Percentiles rank a stretch among this genome's conserved stretches.
Conservation (phyloP, 2,329 filamentous ascomycete species). For the Pseudocercospora cruenta region DNA sequence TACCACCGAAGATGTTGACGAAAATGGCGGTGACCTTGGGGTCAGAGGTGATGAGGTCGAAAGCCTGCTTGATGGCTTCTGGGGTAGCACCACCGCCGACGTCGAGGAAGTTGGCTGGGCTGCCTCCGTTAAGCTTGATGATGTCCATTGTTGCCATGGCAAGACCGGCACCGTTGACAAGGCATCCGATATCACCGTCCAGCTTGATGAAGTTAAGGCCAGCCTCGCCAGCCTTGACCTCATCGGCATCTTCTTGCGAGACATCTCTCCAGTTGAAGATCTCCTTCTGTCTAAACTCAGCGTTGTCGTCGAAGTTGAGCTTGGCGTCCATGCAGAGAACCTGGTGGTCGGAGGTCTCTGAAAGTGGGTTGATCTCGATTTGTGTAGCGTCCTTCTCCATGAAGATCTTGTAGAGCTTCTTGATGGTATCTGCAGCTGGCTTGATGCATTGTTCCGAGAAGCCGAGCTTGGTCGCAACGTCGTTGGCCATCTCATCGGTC, state of each 20-base stretch:
- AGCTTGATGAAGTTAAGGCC: constrained; percentile 99
- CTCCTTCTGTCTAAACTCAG: constrained; percentile 97
- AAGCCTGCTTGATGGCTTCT: constrained; percentile 94
- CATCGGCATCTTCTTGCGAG: constrained; percentile 93
- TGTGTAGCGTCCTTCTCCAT: constrained; percentile 97
- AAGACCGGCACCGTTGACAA: constrained; percentile 97
- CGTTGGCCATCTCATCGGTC: constrained; percentile 89
- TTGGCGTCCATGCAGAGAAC: constrained; percentile 99
- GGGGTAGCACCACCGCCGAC: constrained; percentile 97
- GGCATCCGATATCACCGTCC: constrained; percentile 97
- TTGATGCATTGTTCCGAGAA: constrained; percentile 98
- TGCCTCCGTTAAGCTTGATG: constrained; percentile 98
- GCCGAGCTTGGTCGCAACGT: constrained; percentile 87
- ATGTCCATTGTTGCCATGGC: constrained; percentile 99
- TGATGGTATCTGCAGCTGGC: constrained; percentile 92
- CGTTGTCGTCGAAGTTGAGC: constrained; percentile 98
- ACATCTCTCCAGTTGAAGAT: constrained; percentile 92
- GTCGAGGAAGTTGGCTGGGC: constrained; percentile 97
- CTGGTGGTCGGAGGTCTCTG: constrained; percentile 96
- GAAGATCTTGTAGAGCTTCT: constrained; percentile 99
- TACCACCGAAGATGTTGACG: constrained; percentile 99
- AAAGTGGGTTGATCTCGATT: constrained; percentile 99
- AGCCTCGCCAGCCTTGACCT: constrained; percentile 92
- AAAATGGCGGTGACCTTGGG: constrained; percentile 98
- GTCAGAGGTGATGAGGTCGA: constrained; percentile 98